A percentile compares a stretch with the other conserved stretches of the same genome.
Evolutionary conservation across 108 stramenopile species (phyloP).

Genomic region (Mediolabrus comicus): DNA sequence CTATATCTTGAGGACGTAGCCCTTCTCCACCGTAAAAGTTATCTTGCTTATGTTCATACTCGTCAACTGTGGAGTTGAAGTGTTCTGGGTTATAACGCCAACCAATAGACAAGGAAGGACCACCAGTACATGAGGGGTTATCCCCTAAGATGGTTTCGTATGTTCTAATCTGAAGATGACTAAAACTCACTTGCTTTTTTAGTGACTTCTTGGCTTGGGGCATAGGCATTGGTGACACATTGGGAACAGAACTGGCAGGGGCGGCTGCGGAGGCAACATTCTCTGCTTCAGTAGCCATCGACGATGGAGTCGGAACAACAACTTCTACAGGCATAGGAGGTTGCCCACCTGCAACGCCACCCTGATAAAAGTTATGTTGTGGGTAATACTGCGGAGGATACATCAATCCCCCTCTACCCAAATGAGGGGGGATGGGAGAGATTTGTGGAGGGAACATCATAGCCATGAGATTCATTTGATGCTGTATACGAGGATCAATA

Average conservation of each 20-base stretch:
- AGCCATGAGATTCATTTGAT: slow-evolving; percentile 1
- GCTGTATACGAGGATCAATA: not conserved
- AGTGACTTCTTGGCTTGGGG: not conserved
- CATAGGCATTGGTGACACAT: not conserved
- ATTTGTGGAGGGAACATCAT: not conserved
- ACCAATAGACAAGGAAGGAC: slow-evolving; percentile 39
- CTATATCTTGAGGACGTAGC: slow-evolving; percentile 37
- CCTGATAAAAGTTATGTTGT: not conserved
- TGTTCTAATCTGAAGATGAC: slow-evolving; percentile 33
- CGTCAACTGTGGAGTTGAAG: slow-evolving; percentile 25
- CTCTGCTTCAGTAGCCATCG: not conserved
- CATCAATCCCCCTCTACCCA: not conserved
- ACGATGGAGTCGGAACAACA: not conserved
- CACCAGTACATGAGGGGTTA: slow-evolving; percentile 42
- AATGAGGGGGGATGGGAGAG: not conserved
- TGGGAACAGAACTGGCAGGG: not conserved
- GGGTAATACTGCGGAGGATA: not conserved
- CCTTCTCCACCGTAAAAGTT: slow-evolving; percentile 12
- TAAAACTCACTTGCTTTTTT: slow-evolving; percentile 25
- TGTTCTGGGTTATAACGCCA: slow-evolving; percentile 45
- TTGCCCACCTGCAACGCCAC: not conserved
- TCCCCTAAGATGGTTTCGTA: slow-evolving; percentile 47
- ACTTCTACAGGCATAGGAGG: not conserved
- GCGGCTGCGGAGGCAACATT: not conserved
- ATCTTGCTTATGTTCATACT: slow-evolving; percentile 24